Evolutionary conservation across 371 early-diverging fungal species (phyloP), one percentile per base, ranked within the genome.

Genomic region (Basidiobolus meristosporus): DNA sequence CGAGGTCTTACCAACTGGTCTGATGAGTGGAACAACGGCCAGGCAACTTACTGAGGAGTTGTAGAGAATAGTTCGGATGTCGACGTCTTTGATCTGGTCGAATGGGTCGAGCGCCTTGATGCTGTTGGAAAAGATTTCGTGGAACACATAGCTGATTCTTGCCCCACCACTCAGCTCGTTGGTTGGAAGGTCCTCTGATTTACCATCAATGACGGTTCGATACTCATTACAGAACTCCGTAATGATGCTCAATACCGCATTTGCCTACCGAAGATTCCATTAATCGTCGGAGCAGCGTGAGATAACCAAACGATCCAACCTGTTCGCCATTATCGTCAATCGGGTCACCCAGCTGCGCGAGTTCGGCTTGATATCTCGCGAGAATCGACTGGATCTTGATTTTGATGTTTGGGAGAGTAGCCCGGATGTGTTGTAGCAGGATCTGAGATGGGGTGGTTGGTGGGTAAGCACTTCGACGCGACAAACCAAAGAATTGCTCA

Each of bases 161-260:
- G 98, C 98, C 48, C 98, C 98, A 44, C 98, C 98, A 20, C 86
- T 77, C 3, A 99, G 66, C 60, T 98, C 98, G 58, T 77, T 83
- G 31, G 83, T 75, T 2, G 90, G 73, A 21, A 92, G 62, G 38
- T 96, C 96, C 36, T 81, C 73, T 2, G 92, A 79, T 40, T 84
- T 90, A 49, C 96, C 98, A 44, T 92, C 91, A 37, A 97, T 77
- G 29, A 90, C 68, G 11, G 87, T 79, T 33, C 89, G 73, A 63
- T 89, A 96, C 48, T 96, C 95, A 40, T 63, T 86, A 50, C 83
- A 82, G 52, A 98, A 96, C 55, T 98, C 98, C 14, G 97, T 95
- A 44, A 98, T 92, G 35, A 92, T 83, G 51, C 81, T 84, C 11
- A 97, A 68, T 7, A 93, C 82, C 41, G 89, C 51, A 56, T 82